A percentile compares a stretch with the other conserved stretches of the same genome.
Conservation (phyloP, 2,329 filamentous ascomycete species). For the Drechslerella stenobrocha region DNA sequence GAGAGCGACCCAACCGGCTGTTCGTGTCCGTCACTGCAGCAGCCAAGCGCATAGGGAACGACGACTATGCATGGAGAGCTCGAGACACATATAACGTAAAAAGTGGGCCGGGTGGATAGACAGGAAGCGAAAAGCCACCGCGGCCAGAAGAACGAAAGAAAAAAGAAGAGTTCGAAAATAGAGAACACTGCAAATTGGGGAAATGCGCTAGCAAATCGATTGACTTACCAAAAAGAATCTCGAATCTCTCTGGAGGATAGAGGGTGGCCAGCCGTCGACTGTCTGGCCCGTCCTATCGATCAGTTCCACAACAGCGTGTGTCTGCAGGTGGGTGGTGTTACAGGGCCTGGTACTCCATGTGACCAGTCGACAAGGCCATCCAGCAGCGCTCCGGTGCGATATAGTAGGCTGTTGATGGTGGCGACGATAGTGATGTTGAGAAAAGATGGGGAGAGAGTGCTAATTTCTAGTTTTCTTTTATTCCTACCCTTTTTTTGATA, state of each 20-base stretch:
- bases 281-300: constrained; percentile 14
- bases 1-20: background rate
- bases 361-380: constrained; percentile 21
- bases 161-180: background rate
- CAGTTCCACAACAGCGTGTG: constrained; percentile 23
- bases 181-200: background rate
- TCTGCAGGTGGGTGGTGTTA: constrained; percentile 31
- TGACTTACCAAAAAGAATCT: background rate
- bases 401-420: constrained; percentile 1
- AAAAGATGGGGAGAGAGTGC: background rate
- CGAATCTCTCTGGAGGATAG: background rate
- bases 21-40: background rate
- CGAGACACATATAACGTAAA: background rate
- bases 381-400: constrained; percentile 1
- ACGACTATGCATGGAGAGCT: background rate
- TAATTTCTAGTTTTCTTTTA: constrained; percentile 8
- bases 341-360: constrained; percentile 37
- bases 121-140: background rate
- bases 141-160: background rate
- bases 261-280: background rate
- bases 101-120: background rate
- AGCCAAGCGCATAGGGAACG: background rate
- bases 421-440: constrained; percentile 2
- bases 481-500: background rate
- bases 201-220: background rate